Evolutionary conservation across 192 early-diverging fungal species (phyloP).

Genomic region (Linnemannia elongata): DNA sequence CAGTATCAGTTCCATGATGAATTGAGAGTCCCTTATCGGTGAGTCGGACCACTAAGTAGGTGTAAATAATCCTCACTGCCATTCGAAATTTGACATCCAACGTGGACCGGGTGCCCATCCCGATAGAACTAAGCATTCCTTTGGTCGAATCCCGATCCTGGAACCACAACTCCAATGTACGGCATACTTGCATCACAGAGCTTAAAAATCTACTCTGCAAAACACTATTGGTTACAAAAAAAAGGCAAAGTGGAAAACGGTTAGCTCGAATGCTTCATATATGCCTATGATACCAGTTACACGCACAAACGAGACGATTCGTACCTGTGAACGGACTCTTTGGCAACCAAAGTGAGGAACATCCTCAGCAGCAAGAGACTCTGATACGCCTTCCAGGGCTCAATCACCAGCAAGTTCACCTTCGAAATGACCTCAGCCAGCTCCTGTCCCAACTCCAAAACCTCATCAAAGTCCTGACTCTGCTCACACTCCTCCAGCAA

Average conservation of each 20-base stretch:
- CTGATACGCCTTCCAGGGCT: conserved; percentile 53
- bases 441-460: conserved; percentile 41
- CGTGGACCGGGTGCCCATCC: conserved; percentile 42
- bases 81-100: conserved; percentile 44
- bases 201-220: conserved; percentile 46
- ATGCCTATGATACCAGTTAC: not conserved
- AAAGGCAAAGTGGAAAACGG: not conserved
- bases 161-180: conserved; percentile 34
- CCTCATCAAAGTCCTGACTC: conserved; percentile 47
- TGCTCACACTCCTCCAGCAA: conserved; percentile 33
- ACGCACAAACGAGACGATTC: not conserved
- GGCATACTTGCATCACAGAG: conserved; percentile 45
- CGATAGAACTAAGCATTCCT: conserved; percentile 41
- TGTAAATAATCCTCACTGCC: conserved; percentile 46
- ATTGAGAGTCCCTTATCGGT: conserved; percentile 45
- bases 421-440: conserved; percentile 46
- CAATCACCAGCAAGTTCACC: conserved; percentile 30
- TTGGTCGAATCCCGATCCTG: conserved; percentile 46
- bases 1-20: conserved; percentile 10
- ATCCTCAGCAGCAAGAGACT: conserved; percentile 40
- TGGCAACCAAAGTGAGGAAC: conserved; percentile 49
- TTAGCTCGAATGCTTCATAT: not conserved
- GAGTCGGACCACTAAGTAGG: conserved; percentile 40
- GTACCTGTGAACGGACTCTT: conserved; percentile 55
- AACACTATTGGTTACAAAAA: conserved; percentile 19